These are phyloP conservation scores for Fusarium mangiferae DNA, from an alignment of 2,329 filamentous ascomycete species.

Conservation along the genomic window DNA sequence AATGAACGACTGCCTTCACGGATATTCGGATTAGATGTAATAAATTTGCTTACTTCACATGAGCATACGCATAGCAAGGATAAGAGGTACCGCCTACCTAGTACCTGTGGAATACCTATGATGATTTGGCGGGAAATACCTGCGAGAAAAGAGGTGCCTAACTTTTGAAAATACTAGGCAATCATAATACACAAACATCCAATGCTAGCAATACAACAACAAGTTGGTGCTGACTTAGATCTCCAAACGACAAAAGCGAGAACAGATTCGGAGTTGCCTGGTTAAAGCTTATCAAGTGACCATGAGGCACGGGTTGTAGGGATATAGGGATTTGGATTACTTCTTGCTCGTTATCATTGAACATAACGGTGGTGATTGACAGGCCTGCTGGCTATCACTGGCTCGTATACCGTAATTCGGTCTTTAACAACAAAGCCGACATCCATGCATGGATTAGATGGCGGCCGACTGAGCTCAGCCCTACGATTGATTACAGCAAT, in stretches of 20 bases:
- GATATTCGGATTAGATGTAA: conserved; percentile 9
- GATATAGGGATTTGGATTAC: conserved; percentile 15
- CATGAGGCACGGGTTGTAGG: neutral
- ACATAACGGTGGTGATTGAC: conserved; percentile 19
- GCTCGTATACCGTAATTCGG: conserved; percentile 25
- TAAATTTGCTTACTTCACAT: neutral
- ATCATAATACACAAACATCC: conserved; percentile 6
- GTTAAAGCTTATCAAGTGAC: conserved; percentile 1
- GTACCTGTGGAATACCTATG: neutral
- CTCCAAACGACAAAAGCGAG: conserved; percentile 1
- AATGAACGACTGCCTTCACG: conserved; percentile 6
- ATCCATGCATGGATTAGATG: neutral
- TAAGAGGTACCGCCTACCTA: neutral
- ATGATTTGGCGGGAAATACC: conserved; percentile 21
- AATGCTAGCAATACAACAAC: conserved; percentile 8
- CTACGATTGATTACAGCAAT: conserved; percentile 23
- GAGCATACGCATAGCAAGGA: neutral
- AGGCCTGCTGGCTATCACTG: conserved; percentile 15
- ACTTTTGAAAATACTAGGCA: conserved; percentile 10
- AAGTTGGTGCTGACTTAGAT: neutral
- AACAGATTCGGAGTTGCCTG: conserved; percentile 2
- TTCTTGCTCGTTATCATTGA: conserved; percentile 15
- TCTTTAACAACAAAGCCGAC: conserved; percentile 16
- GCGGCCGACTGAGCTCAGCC: conserved; percentile 38
- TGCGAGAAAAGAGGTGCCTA: conserved; percentile 4